Percentiles rank a stretch among this genome's conserved stretches.
These are phyloP conservation scores for Heimioporus sp. DNA, from an alignment of 768 basidiomycete species.

Conservation along the genomic window DNA sequence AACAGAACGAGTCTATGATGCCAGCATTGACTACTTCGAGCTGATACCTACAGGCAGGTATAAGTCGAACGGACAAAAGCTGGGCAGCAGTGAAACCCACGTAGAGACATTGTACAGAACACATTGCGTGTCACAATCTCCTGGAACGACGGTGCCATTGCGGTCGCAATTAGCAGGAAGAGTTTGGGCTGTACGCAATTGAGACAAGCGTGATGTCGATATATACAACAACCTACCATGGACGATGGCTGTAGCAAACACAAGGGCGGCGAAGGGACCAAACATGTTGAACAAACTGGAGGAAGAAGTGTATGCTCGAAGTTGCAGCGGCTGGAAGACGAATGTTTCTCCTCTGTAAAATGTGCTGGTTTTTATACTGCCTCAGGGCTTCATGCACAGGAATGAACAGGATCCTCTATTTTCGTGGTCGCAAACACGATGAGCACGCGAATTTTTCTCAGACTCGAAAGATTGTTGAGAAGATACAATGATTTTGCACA, in stretches of 20 bases:
- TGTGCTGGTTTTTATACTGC: constrained; percentile 18
- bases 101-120: constrained; percentile 58
- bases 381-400: no score
- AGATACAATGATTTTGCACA: no score
- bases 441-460: no score
- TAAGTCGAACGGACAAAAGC: background rate
- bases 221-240: constrained; percentile 12
- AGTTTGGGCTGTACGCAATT: constrained; percentile 35
- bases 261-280: constrained; percentile 12
- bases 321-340: background rate
- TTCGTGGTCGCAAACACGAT: no score
- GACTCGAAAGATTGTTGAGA: no score
- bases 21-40: constrained; percentile 51
- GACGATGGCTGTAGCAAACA: constrained; percentile 2
- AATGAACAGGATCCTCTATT: no score
- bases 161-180: constrained; percentile 51
- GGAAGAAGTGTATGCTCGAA: background rate
- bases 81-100: constrained; percentile 34
- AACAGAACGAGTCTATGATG: constrained; percentile 50
- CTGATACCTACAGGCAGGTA: constrained; percentile 44
- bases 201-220: background rate
- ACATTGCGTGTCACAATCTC: constrained; percentile 69
- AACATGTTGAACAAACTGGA: constrained; percentile 13
- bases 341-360: background rate
- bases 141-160: constrained; percentile 51